Percentiles rank a stretch among this genome's conserved stretches.
phyloP scores from a whole-genome alignment of 2,329 filamentous ascomycete species.

The Drechslerella coelobrocha region DNA sequence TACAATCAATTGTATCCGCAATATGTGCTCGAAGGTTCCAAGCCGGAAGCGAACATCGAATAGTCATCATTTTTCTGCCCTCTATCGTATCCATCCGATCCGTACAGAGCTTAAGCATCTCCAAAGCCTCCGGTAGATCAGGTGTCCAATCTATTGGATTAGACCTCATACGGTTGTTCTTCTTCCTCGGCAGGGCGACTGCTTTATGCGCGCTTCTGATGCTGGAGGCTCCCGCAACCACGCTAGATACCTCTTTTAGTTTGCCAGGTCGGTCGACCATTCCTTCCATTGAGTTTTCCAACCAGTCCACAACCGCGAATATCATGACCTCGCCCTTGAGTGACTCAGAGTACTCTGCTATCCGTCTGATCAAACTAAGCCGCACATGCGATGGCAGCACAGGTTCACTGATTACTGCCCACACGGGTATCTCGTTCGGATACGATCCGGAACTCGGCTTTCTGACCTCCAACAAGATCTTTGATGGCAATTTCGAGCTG shows the following conservation, averaged over 20 bases:
- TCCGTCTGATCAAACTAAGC: constrained; percentile 81
- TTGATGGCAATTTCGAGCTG: constrained; percentile 55
- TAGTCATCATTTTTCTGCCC: constrained; percentile 76
- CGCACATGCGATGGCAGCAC: constrained; percentile 89
- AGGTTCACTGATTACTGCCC: constrained; percentile 62
- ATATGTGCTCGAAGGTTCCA: constrained; percentile 83
- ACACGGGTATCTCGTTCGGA: constrained; percentile 72
- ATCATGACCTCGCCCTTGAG: constrained; percentile 87
- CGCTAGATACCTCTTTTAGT: constrained; percentile 81
- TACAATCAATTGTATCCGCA: constrained; percentile 73
- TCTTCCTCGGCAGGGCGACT: constrained; percentile 53
- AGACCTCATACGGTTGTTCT: constrained; percentile 59
- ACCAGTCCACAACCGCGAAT: constrained; percentile 87
- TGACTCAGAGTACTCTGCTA: constrained; percentile 73
- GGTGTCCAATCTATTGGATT: constrained; percentile 70
- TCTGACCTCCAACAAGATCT: constrained; percentile 58
- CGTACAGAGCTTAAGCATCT: constrained; percentile 60
- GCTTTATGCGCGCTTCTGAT: constrained; percentile 53
- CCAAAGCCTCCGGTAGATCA: constrained; percentile 66
- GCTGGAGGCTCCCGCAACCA: constrained; percentile 68
- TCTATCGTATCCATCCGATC: constrained; percentile 56
- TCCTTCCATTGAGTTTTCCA: constrained; percentile 80
- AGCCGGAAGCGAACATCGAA: constrained; percentile 78
- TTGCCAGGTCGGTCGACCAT: constrained; percentile 85
- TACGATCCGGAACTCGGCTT: constrained; percentile 72